Conservation (phyloP, 768 basidiomycete genomes). For the Xerocomus spinulosus region DNA sequence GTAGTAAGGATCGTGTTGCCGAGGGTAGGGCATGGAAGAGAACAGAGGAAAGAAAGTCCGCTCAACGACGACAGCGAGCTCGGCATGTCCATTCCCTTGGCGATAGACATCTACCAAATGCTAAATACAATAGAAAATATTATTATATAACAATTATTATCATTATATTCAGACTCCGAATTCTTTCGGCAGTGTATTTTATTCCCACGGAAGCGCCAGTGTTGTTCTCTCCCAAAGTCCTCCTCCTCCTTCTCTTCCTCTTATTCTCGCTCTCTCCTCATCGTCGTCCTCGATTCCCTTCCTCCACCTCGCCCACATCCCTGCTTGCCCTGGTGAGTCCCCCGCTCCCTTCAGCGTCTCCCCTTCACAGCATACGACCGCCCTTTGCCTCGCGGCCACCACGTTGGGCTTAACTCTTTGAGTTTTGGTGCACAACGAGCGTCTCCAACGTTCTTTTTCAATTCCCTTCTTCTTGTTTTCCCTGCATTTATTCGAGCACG, state of each 20-base stretch:
- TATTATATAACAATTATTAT: conserved; percentile 8
- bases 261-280: conserved; percentile 26
- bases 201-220: conserved; percentile 41
- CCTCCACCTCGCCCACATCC: conserved; percentile 5
- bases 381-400: conserved; percentile 27
- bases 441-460: conserved; percentile 3
- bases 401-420: conserved; percentile 21
- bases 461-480: not conserved
- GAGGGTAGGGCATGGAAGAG: conserved; percentile 48
- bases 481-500: too few relatives aligned
- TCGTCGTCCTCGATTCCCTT: conserved; percentile 18
- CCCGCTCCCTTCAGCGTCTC: not conserved
- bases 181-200: conserved; percentile 21
- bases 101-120: not conserved
- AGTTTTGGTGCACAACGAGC: conserved; percentile 4
- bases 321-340: conserved; percentile 25
- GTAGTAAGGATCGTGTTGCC: conserved; percentile 52
- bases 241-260: conserved; percentile 26
- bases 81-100: conserved; percentile 7
- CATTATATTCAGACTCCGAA: conserved; percentile 43
- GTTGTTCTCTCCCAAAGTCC: conserved; percentile 39
- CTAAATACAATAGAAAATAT: not conserved
- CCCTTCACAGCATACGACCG: conserved; percentile 10
- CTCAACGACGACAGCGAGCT: conserved; percentile 5
- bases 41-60: conserved; percentile 15